These are phyloP conservation scores for Astrothelium macrocarpum DNA, from an alignment of 495 filamentous ascomycete species.

Conservation along the genomic window DNA sequence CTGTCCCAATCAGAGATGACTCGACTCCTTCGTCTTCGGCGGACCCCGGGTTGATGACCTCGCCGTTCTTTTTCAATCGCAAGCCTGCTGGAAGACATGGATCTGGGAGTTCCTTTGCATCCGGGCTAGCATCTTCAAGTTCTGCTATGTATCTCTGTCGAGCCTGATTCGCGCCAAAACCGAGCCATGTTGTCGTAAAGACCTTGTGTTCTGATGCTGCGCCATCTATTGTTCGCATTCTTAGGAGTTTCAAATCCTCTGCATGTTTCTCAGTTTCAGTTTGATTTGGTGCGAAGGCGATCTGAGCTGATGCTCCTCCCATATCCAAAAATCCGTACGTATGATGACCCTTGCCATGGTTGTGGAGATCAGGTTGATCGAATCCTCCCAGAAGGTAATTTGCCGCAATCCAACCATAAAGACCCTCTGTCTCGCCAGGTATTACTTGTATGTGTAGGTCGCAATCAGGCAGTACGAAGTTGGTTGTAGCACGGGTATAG, in stretches of 20 bases:
- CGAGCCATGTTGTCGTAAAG: constrained; percentile 94
- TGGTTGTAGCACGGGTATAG: constrained; percentile 67
- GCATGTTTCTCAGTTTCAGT: constrained; percentile 88
- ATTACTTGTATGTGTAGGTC: constrained; percentile 88
- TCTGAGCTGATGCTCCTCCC: constrained; percentile 94
- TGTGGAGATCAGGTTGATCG: constrained; percentile 63
- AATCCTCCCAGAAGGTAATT: constrained; percentile 96
- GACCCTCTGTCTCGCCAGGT: constrained; percentile 88
- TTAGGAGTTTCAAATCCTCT: constrained; percentile 76
- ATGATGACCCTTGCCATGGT: constrained; percentile 77
- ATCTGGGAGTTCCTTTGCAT: constrained; percentile 65
- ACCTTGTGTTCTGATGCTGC: constrained; percentile 67
- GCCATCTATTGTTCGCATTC: constrained; percentile 74
- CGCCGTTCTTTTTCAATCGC: constrained; percentile 45
- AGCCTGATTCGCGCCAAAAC: constrained; percentile 90
- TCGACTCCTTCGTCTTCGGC: constrained; percentile 30
- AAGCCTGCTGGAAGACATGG: constrained; percentile 81
- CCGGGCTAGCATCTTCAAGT: constrained; percentile 49
- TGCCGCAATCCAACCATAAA: constrained; percentile 98
- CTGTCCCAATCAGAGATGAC: constrained; percentile 64
- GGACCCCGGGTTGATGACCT: constrained; percentile 32
- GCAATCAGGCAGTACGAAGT: constrained; percentile 86
- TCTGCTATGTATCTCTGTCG: constrained; percentile 67
- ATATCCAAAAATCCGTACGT: constrained; percentile 98
- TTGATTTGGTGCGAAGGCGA: constrained; percentile 89